phyloP scores from a whole-genome alignment of 352 stramenopile genomes.

The Phytophthora syringae region DNA sequence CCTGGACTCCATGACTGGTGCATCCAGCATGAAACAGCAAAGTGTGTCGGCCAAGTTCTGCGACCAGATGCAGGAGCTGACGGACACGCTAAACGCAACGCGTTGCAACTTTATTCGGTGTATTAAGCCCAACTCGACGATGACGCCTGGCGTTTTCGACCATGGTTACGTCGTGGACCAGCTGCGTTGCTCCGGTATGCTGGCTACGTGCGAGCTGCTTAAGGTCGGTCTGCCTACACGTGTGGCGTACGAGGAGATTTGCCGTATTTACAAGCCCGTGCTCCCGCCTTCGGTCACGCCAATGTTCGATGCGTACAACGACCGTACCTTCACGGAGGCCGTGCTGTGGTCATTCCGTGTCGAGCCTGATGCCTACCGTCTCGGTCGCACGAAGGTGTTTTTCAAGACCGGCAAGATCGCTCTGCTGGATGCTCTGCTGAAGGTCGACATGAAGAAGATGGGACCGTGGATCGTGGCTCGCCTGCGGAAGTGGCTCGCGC shows the following conservation, averaged over 20 bases:
- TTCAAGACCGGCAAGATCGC: slow-evolving; percentile 93
- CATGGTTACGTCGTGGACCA: slow-evolving; percentile 89
- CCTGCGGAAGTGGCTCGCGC: slow-evolving; percentile 84
- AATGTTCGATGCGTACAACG: slow-evolving; percentile 71
- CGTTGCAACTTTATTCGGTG: slow-evolving; percentile 91
- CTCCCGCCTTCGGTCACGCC: slow-evolving; percentile 73
- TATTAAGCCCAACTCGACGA: slow-evolving; percentile 91
- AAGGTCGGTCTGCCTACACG: slow-evolving; percentile 91
- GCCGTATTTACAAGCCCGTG: slow-evolving; percentile 86
- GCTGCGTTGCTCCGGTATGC: slow-evolving; percentile 89
- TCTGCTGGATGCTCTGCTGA: slow-evolving; percentile 87
- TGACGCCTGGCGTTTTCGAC: slow-evolving; percentile 84
- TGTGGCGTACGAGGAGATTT: slow-evolving; percentile 91
- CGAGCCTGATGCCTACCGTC: slow-evolving; percentile 82
- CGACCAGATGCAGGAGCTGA: slow-evolving; percentile 88
- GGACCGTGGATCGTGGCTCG: slow-evolving; percentile 88
- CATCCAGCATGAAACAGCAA: slow-evolving; percentile 43
- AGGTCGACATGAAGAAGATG: slow-evolving; percentile 92
- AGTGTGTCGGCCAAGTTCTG: slow-evolving; percentile 86
- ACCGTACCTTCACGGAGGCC: slow-evolving; percentile 86
- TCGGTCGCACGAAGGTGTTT: slow-evolving; percentile 91
- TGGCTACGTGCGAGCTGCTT: slow-evolving; percentile 90
- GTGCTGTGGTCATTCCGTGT: slow-evolving; percentile 92
- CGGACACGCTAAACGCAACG: slow-evolving; percentile 86
- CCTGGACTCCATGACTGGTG: slow-evolving; percentile 54